A percentile compares a stretch with the other conserved stretches of the same genome.
Evolutionary conservation across 257 asterid genomes (phyloP).

Genomic region (Schizonepeta tenuifolia): DNA sequence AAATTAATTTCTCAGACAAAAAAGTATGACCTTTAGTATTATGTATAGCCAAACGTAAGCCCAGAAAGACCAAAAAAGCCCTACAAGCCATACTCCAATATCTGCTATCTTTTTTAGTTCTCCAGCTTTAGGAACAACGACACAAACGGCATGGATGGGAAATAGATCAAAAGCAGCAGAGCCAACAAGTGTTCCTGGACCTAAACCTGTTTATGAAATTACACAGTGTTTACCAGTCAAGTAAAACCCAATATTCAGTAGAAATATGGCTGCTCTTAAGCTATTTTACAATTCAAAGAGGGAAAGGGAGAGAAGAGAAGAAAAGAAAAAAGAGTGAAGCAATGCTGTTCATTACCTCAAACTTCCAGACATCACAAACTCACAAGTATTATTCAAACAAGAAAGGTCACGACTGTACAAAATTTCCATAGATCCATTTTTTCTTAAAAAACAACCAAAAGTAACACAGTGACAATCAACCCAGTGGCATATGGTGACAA

Average conservation of each 20-base stretch:
- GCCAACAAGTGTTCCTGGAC: conserved; percentile 97
- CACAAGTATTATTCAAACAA: not conserved
- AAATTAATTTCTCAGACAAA: conserved; percentile 24
- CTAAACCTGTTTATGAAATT: conserved; percentile 64
- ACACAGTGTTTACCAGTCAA: not conserved
- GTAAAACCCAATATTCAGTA: conserved; percentile 8
- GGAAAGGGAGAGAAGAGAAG: conserved; percentile 2
- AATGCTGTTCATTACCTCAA: not conserved
- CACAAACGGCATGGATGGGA: conserved; percentile 97
- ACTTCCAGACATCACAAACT: not conserved
- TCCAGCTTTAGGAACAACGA: conserved; percentile 91
- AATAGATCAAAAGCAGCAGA: conserved; percentile 99
- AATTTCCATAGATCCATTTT: not conserved
- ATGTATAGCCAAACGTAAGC: conserved; percentile 95
- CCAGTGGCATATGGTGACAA: not conserved
- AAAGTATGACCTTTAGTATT: conserved; percentile 66
- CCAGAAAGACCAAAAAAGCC: conserved; percentile 98
- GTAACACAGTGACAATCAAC: not conserved
- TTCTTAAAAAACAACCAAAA: not conserved
- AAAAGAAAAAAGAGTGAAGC: not conserved
- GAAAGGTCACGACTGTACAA: not conserved
- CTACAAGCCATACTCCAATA: conserved; percentile 94
- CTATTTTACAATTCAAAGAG: conserved; percentile 10
- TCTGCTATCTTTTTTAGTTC: conserved; percentile 90
- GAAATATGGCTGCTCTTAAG: conserved; percentile 10